Evolutionary conservation across 441 rosid species (phyloP).

Genomic region (Hypseocharis bilobata): DNA sequence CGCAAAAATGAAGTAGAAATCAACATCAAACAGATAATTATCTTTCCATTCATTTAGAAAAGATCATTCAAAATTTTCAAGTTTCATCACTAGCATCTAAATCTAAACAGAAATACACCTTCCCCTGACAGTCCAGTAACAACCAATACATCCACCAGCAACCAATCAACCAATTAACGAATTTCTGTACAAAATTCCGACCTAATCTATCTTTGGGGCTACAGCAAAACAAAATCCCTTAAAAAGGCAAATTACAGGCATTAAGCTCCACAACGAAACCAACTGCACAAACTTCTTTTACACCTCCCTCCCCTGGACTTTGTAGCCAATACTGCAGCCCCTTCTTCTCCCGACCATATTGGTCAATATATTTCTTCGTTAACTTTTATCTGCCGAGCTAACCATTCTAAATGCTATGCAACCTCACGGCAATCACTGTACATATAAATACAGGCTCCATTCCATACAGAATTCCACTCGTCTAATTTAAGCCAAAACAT

Average conservation of each 20-base stretch:
- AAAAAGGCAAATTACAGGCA: not conserved
- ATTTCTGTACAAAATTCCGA: constrained; percentile 41
- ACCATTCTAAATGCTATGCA: not conserved
- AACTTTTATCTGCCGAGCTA: constrained; percentile 4
- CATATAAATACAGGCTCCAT: constrained; percentile 12
- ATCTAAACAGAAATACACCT: constrained; percentile 8
- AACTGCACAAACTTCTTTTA: not conserved
- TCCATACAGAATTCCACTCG: not conserved
- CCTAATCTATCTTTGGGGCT: constrained; percentile 17
- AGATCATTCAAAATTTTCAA: constrained; percentile 10
- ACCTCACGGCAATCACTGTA: constrained; percentile 18
- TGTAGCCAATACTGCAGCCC: constrained; percentile 3
- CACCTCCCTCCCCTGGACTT: constrained; percentile 2
- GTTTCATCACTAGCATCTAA: constrained; percentile 9
- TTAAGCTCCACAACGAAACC: too few species aligned
- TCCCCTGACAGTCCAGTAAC: constrained; percentile 17
- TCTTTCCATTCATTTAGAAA: not conserved
- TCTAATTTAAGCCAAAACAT: not conserved
- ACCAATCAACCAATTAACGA: constrained; percentile 53
- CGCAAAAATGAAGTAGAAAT: too few species aligned
- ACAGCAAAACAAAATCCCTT: constrained; percentile 12
- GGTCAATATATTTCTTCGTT: not conserved
- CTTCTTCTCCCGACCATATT: not conserved
- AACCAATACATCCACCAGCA: constrained; percentile 21
- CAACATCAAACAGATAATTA: too few species aligned